Base-by-base conservation (phyloP, 192 early-diverging fungal species). In the Rhizophagus sp. region DNA sequence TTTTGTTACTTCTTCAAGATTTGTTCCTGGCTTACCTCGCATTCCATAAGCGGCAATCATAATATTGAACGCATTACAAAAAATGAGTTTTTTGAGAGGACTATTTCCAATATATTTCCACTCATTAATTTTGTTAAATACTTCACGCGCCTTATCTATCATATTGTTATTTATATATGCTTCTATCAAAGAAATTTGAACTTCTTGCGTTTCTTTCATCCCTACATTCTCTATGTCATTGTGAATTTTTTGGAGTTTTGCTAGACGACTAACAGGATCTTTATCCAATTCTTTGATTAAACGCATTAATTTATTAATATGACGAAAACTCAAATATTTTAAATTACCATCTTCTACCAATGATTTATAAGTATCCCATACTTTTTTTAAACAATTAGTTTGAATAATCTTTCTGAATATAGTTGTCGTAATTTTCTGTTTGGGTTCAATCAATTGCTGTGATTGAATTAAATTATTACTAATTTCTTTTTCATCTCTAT, bases 1-100 rank as follows among this genome's bases (percentile, higher is more conserved):
- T 39, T 82, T 82, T 73, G 90, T 86, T 1, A 94, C 93, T 79
- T 92, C 89, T 1, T 85, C 82, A n/a, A 88, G 80, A 36, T 80
- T 78, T 65, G 22, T 64, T 25, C 22, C 25, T 15, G 22, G 22
- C 15, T 65, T 24, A 15, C 78, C 75, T 10, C 52, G 34, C 30
- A 73, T 81, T 63, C 79, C 80, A 71, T 72, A 81, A 12, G 76
- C 66, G 49, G 72, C 7, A 3, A 81, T 72, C 57, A 81, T 79
- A 52, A 52, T 62, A 24, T 70, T 70, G 19, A 70, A 71, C 11
- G 30, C 49, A 41, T 22, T 25, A 25, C 65, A 27, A n/a, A 24
- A 41, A 33, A 19, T 9, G 34, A 39, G 25, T 41, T 47, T n/a
- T 57, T 15, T 34, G 15, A 50, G 9, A 25, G 8, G 62, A 27